Evolutionary conservation across 306 rosid species (phyloP), one percentile per base, ranked within the genome.

Genomic region (Quillaja saponaria): DNA sequence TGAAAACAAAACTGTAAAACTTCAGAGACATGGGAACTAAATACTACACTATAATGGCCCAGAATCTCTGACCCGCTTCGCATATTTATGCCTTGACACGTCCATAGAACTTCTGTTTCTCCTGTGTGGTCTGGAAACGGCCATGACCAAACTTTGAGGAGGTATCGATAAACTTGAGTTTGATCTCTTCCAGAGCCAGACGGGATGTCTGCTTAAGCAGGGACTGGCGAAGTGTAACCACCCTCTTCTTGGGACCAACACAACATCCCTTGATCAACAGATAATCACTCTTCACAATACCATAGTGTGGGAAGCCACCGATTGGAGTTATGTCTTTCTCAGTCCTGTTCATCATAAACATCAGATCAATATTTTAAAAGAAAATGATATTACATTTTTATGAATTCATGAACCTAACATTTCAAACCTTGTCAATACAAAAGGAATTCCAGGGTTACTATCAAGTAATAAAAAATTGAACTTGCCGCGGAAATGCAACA

Each of bases 301-400:
- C 96, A 1, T 89, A 89, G 70, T 89, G 95, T 8, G 96, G 96
- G 81, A 89, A 89, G 31, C 96, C 96, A 66, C 96, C 96, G 75
- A 89, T 82, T 19, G 96, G 96, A 8, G 90, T 89, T 19, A 89
- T 78, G 20, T 89, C 95, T 46, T 89, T 89, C 85, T 89, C 95
- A n/a, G 96, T 89, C 84, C 96, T 89, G 80, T 7, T 6, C 67
- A 78, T 12, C 25, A 67, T 13, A 12, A 2, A 39, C 40, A 53
- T 20, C 10, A 6, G 13, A 28, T 34, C 19, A 33, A 12, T 7
- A 39, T 39, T 39, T 2, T 12, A 39, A 39, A 12, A n/a, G n/a
- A n/a, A n/a, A n/a, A n/a, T n/a, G n/a, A n/a, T n/a, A n/a, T 25
- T 25, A 4, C 31, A 25, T 25, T 25, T 25, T 1, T 4, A 25